Evolutionary conservation across 2,329 filamentous ascomycete genomes (phyloP), one percentile per base, ranked within the genome.

Genomic region (Colletotrichum musicola): DNA sequence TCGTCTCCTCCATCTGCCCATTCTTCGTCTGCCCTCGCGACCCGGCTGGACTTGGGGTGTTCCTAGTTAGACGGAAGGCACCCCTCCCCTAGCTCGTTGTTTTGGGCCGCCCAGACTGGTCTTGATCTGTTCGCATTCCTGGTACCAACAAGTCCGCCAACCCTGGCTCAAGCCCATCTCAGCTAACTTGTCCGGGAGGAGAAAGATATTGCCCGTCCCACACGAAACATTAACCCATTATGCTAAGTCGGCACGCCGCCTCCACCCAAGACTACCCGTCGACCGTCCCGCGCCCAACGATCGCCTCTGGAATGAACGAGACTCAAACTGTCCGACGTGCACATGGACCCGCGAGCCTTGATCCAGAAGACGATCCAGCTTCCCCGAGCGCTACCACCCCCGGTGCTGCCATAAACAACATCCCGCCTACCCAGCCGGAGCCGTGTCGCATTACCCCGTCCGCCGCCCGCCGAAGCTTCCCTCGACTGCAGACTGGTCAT

Each of bases 151-250:
- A 46, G 38, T 25, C 49, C 50, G 59, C 59, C 22, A 46, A 46
- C 25, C 50, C 55, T 40, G 50, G 58, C 55, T 50, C 44, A 64
- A 59, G 55, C 53, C 44, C 38, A 58, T 66, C 27, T 56, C 55
- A 46, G 40, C 62, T 50, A 66, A 55, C 55, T 61, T 47, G 58
- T 55, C 62, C 18, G 54, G 30, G 35, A 62, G 58, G 35, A 46
- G 53, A 58, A 44, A 62, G 46, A 69, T 68, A 68, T 64, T 69
- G 71, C 71, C 72, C 72, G 73, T 72, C 62, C 70, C 71, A 68
- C 69, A 74, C 77, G 74, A 79, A 78, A 77, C 77, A 75, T 78
- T 79, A 80, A 76, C 71, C 68, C 75, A 74, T 77, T 73, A 81
- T 81, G 79, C 78, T 79, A 79, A 77, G 75, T 70, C 71, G 71